A percentile compares a stretch with the other conserved stretches of the same genome.
Evolutionary conservation across 2,329 filamentous ascomycete genomes (phyloP).

Genomic region (Penicillium sp.): DNA sequence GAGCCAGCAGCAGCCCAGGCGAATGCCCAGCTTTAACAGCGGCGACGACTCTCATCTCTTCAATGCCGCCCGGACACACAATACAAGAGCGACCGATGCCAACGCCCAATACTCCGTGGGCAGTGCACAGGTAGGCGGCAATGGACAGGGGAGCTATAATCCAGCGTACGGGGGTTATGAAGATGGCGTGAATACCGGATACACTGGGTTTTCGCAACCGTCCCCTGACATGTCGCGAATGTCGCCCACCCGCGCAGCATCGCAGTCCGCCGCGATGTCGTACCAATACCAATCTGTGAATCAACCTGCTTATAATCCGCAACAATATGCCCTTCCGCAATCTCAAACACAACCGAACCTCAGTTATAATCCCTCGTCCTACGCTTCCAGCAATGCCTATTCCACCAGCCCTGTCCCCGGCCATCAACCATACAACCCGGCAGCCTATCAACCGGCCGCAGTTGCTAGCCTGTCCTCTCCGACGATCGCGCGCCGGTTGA

Average conservation of each 20-base stretch:
- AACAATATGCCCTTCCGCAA: constrained; percentile 56
- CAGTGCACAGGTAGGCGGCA: constrained; percentile 37
- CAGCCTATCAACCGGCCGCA: constrained; percentile 47
- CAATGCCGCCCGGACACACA: constrained; percentile 30
- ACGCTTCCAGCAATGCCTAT: constrained; percentile 32
- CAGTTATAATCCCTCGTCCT: constrained; percentile 73
- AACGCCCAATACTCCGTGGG: constrained; percentile 36
- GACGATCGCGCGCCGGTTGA: constrained; percentile 35
- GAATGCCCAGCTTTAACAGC: constrained; percentile 72
- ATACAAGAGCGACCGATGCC: constrained; percentile 36
- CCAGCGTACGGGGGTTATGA: constrained; percentile 25
- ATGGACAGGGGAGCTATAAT: constrained; percentile 33
- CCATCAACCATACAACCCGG: constrained; percentile 53
- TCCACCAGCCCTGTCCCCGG: constrained; percentile 27
- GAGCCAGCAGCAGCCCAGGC: constrained; percentile 45
- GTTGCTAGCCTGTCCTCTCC: constrained; percentile 31
- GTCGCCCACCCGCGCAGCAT: constrained; percentile 41
- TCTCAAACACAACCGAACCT: constrained; percentile 47
- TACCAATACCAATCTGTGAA: constrained; percentile 48
- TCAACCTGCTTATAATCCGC: constrained; percentile 62
- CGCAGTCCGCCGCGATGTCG: constrained; percentile 43
- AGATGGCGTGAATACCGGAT: constrained; percentile 24
- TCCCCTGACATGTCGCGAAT: constrained; percentile 37
- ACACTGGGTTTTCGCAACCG: constrained; percentile 38
- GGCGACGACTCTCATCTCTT: constrained; percentile 68